Conservation (phyloP, 345 rosid genomes). For the Microthlaspi erraticum region DNA sequence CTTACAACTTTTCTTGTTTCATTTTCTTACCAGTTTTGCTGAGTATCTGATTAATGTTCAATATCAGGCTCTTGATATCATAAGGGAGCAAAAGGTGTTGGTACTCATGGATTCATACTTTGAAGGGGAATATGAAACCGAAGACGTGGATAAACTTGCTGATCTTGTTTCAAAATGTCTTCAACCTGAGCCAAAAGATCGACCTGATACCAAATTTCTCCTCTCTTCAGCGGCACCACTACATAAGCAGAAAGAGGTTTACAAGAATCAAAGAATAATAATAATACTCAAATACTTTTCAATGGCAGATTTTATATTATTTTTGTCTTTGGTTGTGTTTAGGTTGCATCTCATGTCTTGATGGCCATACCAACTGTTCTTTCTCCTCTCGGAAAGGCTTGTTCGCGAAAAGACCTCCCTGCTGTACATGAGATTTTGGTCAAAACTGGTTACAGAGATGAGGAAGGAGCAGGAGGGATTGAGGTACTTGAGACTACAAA, state of each 20-base stretch:
- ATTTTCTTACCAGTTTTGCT: not conserved
- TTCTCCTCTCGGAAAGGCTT: conserved; percentile 47
- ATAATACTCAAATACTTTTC: not conserved
- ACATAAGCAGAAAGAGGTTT: conserved; percentile 40
- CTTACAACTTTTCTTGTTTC: conserved; percentile 11
- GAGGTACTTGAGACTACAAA: conserved; percentile 48
- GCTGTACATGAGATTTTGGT: conserved; percentile 78
- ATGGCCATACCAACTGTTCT: conserved; percentile 42
- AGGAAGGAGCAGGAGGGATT: conserved; percentile 76
- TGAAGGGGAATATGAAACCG: conserved; percentile 29
- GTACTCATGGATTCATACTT: conserved; percentile 44
- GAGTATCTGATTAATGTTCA: not conserved
- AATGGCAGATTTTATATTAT: not conserved
- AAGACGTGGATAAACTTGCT: conserved; percentile 28
- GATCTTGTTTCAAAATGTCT: conserved; percentile 45
- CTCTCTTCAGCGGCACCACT: conserved; percentile 17
- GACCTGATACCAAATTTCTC: conserved; percentile 39
- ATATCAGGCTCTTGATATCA: conserved; percentile 37
- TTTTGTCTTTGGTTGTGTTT: conserved; percentile 8
- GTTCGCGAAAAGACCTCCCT: conserved; percentile 66
- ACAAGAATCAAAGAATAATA: not conserved
- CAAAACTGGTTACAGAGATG: conserved; percentile 82
- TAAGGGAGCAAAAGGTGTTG: conserved; percentile 26
- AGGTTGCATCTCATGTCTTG: conserved; percentile 37
- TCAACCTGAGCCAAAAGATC: conserved; percentile 43